These are phyloP conservation scores for Pachysandra terminalis DNA, from an alignment of 164 flowering plant species.

Conservation along the genomic window DNA sequence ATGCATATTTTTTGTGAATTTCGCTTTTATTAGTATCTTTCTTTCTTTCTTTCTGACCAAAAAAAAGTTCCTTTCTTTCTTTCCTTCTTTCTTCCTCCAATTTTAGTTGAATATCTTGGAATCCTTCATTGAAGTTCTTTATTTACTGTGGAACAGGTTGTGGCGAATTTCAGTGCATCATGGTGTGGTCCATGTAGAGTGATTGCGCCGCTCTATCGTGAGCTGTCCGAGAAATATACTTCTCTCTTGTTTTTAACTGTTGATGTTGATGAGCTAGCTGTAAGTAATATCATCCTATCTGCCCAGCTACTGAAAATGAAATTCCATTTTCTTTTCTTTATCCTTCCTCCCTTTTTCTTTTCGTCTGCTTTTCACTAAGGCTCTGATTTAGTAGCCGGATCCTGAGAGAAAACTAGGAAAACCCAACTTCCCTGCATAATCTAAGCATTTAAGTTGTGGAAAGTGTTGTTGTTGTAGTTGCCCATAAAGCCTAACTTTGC, in stretches of 20 bases:
- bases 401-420: no score
- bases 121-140: neutral
- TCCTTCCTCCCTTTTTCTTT: no score
- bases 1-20: no score
- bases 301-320: neutral
- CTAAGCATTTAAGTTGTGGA: no score
- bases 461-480: no score
- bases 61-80: neutral
- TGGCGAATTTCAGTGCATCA: conserved; percentile 90
- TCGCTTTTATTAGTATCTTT: neutral
- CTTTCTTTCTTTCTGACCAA: neutral
- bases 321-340: no score
- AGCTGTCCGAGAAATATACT: conserved; percentile 70
- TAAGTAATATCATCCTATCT: conserved; percentile 31
- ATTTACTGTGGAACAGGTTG: conserved; percentile 44
- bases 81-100: neutral
- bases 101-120: neutral
- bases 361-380: no score
- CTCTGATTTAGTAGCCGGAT: no score
- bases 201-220: conserved; percentile 65
- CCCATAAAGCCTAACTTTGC: no score
- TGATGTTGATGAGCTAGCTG: conserved; percentile 88
- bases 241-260: conserved; percentile 65
- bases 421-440: no score
- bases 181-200: conserved; percentile 98